Conservation (phyloP, 345 rosid genomes). For the Cardamine chenopodiifolia region DNA sequence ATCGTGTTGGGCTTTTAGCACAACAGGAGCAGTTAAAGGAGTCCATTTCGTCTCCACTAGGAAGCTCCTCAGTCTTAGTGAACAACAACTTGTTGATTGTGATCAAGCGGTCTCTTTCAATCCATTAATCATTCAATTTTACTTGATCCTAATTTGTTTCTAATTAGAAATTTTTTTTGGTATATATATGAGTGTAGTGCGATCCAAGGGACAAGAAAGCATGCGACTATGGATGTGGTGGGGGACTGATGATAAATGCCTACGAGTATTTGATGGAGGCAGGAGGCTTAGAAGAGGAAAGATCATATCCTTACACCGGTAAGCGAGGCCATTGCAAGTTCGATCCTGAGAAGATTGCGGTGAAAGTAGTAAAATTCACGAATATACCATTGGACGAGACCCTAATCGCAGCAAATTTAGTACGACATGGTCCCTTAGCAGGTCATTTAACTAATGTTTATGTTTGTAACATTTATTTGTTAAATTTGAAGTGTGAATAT, state of each 20-base stretch:
- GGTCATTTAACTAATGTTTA: conserved; percentile 38
- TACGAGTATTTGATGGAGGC: conserved; percentile 71
- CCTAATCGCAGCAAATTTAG: conserved; percentile 76
- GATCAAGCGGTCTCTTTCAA: conserved; percentile 54
- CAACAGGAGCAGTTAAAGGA: conserved; percentile 88
- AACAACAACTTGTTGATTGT: conserved; percentile 92
- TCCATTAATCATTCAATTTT: neutral
- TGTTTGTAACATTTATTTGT: neutral
- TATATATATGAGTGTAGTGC: conserved; percentile 47
- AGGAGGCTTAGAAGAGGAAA: conserved; percentile 81
- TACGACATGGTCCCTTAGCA: conserved; percentile 78
- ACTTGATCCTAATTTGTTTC: neutral
- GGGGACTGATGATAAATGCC: conserved; percentile 94
- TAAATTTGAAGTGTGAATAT: neutral
- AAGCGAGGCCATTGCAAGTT: conserved; percentile 69
- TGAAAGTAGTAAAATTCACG: conserved; percentile 62
- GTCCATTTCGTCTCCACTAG: conserved; percentile 75
- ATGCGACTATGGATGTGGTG: conserved; percentile 76
- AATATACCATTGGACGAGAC: conserved; percentile 64
- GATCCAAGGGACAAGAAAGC: conserved; percentile 60
- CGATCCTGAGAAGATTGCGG: conserved; percentile 54
- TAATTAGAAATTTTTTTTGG: neutral
- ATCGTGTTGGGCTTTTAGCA: conserved; percentile 96
- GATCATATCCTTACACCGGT: conserved; percentile 66
- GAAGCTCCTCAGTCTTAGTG: conserved; percentile 87